Evolutionary conservation across 257 asterid genomes (phyloP).

Genomic region (Ligustrum vulgare): DNA sequence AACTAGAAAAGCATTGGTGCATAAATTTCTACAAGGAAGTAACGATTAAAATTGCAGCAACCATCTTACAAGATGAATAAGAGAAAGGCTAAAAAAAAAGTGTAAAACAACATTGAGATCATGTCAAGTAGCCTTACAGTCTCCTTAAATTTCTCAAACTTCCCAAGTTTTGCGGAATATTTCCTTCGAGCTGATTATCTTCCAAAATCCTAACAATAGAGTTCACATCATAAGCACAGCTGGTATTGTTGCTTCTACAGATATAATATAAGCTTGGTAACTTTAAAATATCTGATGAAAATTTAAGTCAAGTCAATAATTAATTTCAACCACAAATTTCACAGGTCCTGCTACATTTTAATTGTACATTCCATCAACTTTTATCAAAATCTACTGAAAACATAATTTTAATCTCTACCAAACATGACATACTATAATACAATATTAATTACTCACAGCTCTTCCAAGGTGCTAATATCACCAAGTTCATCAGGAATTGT

Average conservation of each 20-base stretch:
- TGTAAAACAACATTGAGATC: neutral
- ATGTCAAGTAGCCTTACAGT: conserved; percentile 57
- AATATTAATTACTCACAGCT: conserved; percentile 54
- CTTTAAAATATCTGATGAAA: no score
- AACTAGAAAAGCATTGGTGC: neutral
- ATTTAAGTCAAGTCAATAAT: no score
- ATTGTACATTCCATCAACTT: no score
- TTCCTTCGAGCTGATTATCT: conserved; percentile 78
- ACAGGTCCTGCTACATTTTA: no score
- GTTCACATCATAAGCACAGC: conserved; percentile 26
- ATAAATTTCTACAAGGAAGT: neutral
- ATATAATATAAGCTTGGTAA: no score
- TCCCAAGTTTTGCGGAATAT: conserved; percentile 69
- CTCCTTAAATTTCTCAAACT: conserved; percentile 53
- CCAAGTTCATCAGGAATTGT: conserved; percentile 73
- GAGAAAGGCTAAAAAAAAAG: neutral
- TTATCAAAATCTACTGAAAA: no score
- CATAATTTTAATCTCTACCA: no score
- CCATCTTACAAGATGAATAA: neutral
- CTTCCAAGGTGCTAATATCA: conserved; percentile 56
- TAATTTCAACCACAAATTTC: no score
- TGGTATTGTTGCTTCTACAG: conserved; percentile 20
- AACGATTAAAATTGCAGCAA: neutral
- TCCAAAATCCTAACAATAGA: conserved; percentile 58
- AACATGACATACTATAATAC: conserved; percentile 1